These are phyloP conservation scores for Nakataea oryzae DNA, from an alignment of 2,329 filamentous ascomycete genomes.

Conservation along the genomic window DNA sequence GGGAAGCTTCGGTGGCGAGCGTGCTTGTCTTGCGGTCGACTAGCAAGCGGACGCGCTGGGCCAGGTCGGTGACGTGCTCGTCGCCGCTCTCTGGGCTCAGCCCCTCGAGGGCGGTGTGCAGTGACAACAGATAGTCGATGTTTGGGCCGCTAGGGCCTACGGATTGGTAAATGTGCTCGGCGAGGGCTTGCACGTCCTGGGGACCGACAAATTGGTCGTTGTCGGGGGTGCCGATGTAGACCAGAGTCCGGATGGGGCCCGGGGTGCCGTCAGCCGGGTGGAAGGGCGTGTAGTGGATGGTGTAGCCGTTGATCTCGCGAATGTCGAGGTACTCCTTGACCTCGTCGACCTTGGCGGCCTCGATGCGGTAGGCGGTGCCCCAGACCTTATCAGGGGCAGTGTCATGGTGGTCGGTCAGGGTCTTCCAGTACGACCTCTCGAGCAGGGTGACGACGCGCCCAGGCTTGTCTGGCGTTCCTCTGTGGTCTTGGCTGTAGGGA, in stretches of 20 bases:
- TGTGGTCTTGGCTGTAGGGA: slow-evolving; percentile 70
- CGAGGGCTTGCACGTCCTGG: slow-evolving; percentile 68
- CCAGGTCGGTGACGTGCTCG: slow-evolving; percentile 75
- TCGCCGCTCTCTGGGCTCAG: slow-evolving; percentile 71
- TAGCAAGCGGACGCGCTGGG: slow-evolving; percentile 49
- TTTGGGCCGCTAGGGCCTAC: slow-evolving; percentile 81
- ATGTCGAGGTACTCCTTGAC: slow-evolving; percentile 88
- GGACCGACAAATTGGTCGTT: slow-evolving; percentile 88
- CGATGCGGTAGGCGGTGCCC: slow-evolving; percentile 88
- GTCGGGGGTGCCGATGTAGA: slow-evolving; percentile 88
- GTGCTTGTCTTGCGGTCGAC: too few relatives aligned
- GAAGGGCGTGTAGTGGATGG: slow-evolving; percentile 83
- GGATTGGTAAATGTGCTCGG: slow-evolving; percentile 69
- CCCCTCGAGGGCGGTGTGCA: slow-evolving; percentile 65
- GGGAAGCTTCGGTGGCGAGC: slow-evolving; percentile 4
- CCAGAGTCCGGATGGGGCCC: slow-evolving; percentile 46
- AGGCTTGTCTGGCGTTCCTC: slow-evolving; percentile 78
- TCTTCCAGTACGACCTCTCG: slow-evolving; percentile 72
- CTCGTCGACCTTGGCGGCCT: slow-evolving; percentile 58
- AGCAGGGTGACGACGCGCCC: slow-evolving; percentile 93
- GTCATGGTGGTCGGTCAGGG: slow-evolving; percentile 57
- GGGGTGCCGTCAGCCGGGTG: slow-evolving; percentile 42
- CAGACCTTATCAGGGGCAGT: slow-evolving; percentile 60
- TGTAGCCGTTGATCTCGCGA: slow-evolving; percentile 94
- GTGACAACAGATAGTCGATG: slow-evolving; percentile 73